Base-by-base conservation (phyloP, 495 filamentous ascomycete species). In the Podospora australis region DNA sequence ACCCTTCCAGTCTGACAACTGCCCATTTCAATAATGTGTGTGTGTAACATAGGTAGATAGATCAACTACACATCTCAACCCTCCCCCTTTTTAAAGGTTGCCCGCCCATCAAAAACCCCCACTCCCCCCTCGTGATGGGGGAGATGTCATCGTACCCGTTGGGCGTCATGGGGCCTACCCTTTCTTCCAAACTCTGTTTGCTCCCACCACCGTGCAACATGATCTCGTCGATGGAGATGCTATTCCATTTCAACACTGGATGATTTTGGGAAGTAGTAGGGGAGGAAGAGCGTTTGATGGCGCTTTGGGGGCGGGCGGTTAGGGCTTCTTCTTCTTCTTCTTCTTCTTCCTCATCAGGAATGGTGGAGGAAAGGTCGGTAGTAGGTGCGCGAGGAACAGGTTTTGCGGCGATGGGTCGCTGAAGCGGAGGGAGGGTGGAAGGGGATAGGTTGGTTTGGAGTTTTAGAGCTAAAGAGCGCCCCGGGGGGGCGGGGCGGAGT, bases 61-160 rank as follows among this genome's bases (percentile, higher is more conserved):
- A n/a, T 54, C 46, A 59, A 46, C 52, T 53, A 42, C 32, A 21
- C 25, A 20, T 55, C 58, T 70, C 68, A 9, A 78, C 65, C 38
- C 56, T 56, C 7, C 51, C 71, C 35, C 50, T 67, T 47, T 53
- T 63, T 40, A 10, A 13, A n/a, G 36, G 43, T 34, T 52, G 49
- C 21, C 44, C 48, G 10, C 39, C 66, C 50, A 74, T 74, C 46
- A 79, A 48, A 46, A 75, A 74, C 11, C 72, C 71, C 75, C 75
- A 79, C 61, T 78, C 75, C 8, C 73, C 73, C 28, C 70, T 59
- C 11, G 77, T 79, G 13, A 73, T 69, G 10, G 75, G 77, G 23
- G 71, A 75, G 36, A 78, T 74, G 40, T 79, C 75, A 30, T 77
- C 74, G 40, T 71, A 74, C 28, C 67, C 68, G 50, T 79, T 78